phyloP scores from a whole-genome alignment of 2,329 filamentous ascomycete species.

The Aureobasidium zeae region DNA sequence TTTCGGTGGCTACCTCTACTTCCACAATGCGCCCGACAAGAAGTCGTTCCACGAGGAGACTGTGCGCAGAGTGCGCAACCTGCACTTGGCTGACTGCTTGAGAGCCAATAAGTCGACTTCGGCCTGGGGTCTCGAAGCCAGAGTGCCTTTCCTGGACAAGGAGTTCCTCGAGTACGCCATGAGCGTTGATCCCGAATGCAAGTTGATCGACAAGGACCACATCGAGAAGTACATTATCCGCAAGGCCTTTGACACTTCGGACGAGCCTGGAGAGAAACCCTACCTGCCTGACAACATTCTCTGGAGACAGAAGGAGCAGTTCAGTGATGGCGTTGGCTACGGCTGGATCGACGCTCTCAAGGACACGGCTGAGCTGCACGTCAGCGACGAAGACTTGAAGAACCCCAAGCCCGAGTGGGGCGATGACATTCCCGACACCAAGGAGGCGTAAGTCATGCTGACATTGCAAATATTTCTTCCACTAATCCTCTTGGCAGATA shows the following conservation, averaged over 20 bases:
- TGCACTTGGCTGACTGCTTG: slow-evolving; percentile 92
- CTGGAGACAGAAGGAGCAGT: slow-evolving; percentile 99
- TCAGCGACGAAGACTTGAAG: slow-evolving; percentile 97
- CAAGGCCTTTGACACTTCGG: slow-evolving; percentile 90
- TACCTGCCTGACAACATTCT: slow-evolving; percentile 96
- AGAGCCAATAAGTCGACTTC: slow-evolving; percentile 98
- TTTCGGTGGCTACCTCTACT: slow-evolving; percentile 97
- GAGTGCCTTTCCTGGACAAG: slow-evolving; percentile 97
- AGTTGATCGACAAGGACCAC: slow-evolving; percentile 82
- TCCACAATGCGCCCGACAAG: slow-evolving; percentile 87
- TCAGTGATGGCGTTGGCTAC: slow-evolving; percentile 96
- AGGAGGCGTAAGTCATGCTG: slow-evolving; percentile 67
- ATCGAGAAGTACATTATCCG: slow-evolving; percentile 98
- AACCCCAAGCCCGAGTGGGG: slow-evolving; percentile 98
- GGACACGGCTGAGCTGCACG: slow-evolving; percentile 79
- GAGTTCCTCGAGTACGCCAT: slow-evolving; percentile 86
- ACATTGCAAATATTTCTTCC: background rate
- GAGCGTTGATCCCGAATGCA: slow-evolving; percentile 88
- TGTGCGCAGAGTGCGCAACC: slow-evolving; percentile 87
- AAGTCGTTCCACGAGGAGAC: slow-evolving; percentile 93
- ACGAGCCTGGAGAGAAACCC: slow-evolving; percentile 67
- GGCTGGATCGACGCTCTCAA: slow-evolving; percentile 98
- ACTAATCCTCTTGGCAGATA: slow-evolving; percentile 45
- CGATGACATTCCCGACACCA: slow-evolving; percentile 81
- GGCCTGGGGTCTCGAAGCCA: slow-evolving; percentile 94